These are phyloP conservation scores for Taiozyma sp. DNA, from an alignment of 1,139 yeast species.

Conservation along the genomic window DNA sequence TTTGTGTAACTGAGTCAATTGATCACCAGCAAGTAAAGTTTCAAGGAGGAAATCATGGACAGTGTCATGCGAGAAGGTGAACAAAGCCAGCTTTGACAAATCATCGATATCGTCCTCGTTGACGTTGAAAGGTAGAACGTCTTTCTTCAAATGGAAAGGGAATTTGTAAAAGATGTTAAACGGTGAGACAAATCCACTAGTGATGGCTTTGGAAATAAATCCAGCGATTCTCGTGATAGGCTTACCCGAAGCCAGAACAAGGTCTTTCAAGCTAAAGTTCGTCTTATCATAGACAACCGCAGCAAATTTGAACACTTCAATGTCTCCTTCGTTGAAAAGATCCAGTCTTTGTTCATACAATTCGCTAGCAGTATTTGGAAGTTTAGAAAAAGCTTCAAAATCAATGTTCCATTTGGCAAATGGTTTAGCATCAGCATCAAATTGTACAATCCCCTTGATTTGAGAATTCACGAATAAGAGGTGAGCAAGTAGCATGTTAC, in stretches of 20 bases:
- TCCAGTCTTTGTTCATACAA: constrained; percentile 6
- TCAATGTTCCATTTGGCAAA: constrained; percentile 24
- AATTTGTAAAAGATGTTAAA: constrained; percentile 43
- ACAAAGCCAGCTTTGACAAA: constrained; percentile 36
- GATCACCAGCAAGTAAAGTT: constrained; percentile 23
- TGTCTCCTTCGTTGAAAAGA: constrained; percentile 8
- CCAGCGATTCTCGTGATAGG: constrained; percentile 23
- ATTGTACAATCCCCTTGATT: neutral
- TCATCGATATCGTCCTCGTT: constrained; percentile 33
- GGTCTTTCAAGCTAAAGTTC: constrained; percentile 38
- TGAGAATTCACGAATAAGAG: constrained; percentile 2
- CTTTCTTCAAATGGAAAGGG: constrained; percentile 39
- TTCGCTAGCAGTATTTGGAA: constrained; percentile 2
- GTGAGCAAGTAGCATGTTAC: constrained; percentile 24
- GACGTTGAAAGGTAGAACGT: constrained; percentile 35
- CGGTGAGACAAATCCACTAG: constrained; percentile 35
- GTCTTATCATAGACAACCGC: constrained; percentile 40
- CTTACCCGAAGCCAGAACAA: constrained; percentile 36
- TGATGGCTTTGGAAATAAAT: constrained; percentile 34
- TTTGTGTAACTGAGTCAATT: constrained; percentile 34
- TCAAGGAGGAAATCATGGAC: constrained; percentile 27
- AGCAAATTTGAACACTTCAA: constrained; percentile 37
- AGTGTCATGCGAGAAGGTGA: constrained; percentile 34
- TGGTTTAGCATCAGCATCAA: constrained; percentile 13
- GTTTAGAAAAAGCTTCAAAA: constrained; percentile 13